A percentile compares a stretch with the other conserved stretches of the same genome.
phyloP scores from a whole-genome alignment of 768 basidiomycete genomes.

The Lyophyllum shimeji region DNA sequence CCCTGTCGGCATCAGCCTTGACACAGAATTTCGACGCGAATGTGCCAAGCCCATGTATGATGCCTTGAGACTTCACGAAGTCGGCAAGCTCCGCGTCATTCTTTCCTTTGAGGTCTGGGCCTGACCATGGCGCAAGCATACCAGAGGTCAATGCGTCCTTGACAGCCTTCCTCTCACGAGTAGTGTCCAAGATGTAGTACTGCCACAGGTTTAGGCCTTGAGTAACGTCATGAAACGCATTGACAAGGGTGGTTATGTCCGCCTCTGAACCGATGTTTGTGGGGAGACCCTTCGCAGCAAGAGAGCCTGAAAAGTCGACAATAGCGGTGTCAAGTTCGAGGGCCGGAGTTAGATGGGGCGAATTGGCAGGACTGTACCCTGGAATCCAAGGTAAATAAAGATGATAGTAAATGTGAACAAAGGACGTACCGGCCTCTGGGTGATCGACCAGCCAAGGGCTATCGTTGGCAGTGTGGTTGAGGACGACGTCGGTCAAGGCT shows the following conservation, averaged over 20 bases:
- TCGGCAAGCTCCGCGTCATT: slow-evolving; percentile 64
- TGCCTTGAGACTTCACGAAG: slow-evolving; percentile 50
- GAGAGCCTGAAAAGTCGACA: slow-evolving; percentile 71
- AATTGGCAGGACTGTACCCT: slow-evolving; percentile 91
- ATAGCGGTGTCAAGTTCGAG: slow-evolving; percentile 89
- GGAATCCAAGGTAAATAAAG: background rate
- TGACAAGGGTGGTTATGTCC: slow-evolving; percentile 70
- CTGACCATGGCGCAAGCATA: slow-evolving; percentile 57
- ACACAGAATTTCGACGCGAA: slow-evolving; percentile 70
- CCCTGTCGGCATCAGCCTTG: slow-evolving; percentile 56
- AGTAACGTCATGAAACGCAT: slow-evolving; percentile 59
- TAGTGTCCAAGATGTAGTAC: slow-evolving; percentile 86
- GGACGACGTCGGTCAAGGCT: slow-evolving; percentile 91
- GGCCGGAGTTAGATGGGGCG: slow-evolving; percentile 90
- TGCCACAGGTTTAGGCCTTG: slow-evolving; percentile 83
- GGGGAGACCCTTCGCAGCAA: slow-evolving; percentile 70
- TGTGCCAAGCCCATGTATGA: slow-evolving; percentile 58
- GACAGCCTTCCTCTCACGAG: slow-evolving; percentile 60
- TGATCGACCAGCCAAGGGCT: slow-evolving; percentile 90
- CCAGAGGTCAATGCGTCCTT: slow-evolving; percentile 50
- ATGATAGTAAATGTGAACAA: background rate
- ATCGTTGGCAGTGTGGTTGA: slow-evolving; percentile 97
- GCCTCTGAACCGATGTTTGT: slow-evolving; percentile 57
- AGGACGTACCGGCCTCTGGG: slow-evolving; percentile 85
- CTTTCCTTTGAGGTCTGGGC: slow-evolving; percentile 57